Base-by-base conservation (phyloP, 2,329 filamentous ascomycete genomes). In the Pestalotiopsis sp. region DNA sequence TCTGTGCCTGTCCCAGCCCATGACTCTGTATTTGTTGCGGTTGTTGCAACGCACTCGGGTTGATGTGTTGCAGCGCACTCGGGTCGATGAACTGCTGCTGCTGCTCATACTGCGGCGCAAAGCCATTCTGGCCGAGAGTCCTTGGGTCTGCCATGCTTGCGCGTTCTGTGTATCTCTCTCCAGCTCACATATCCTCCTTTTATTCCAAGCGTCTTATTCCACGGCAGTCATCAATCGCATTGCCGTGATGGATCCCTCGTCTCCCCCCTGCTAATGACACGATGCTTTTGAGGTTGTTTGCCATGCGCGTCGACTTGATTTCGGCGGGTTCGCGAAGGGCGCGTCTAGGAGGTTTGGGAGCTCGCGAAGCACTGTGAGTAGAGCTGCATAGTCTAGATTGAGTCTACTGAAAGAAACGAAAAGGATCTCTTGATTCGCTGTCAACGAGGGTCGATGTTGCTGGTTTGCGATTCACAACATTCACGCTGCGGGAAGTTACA, bases 111-210 rank as follows among this genome's bases (percentile, higher is more conserved):
- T 74, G 72, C 49, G 75, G 73, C 69, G 68, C 69, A 64, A 75
- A 66, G 70, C 77, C 77, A 69, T 78, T 77, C 67, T 71, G 74
- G 58, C 72, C 41, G 65, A 52, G n/a, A 36, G 58, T n/a, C 39
- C 52, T 31, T 59, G 67, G 67, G 38, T 68, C 36, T 20, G 61
- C 67, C 67, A 68, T 68, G n/a, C 38, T 65, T 27, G 36, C 31
- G 25, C 36, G 20, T 20, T 20, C 17, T 6, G n/a, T 25, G 49
- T 45, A 36, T 20, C 45, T 58, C 12, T 58, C 49, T 27, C 45
- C 38, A 36, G 31, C 17, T 25, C 20, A 13, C 39, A 23, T 27
- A 12, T 39, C 25, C 17, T 17, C 20, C n/a, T 14, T 14, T n/a
- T 52, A n/a, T 17, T 23, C 58, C 39, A 63, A 62, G 41, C 57